Evolutionary conservation across 2,329 filamentous ascomycete species (phyloP).

Genomic region (Neobulgaria alba): DNA sequence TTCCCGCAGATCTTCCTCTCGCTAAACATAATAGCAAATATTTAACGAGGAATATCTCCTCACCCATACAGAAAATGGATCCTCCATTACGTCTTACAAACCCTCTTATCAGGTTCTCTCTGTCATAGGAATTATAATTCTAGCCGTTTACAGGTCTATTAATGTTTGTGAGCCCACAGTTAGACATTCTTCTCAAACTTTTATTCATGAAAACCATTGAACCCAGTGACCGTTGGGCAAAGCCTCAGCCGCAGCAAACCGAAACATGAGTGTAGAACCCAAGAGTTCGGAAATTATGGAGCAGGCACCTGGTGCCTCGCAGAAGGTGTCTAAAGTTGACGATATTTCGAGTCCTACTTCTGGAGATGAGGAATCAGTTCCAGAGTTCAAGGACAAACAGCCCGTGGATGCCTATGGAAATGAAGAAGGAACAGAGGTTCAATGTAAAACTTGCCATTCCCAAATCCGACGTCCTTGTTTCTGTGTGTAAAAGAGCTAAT

Average conservation of each 20-base stretch:
- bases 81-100: neutral
- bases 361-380: conserved; percentile 6
- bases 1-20: no score
- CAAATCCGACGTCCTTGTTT: neutral
- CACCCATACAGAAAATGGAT: neutral
- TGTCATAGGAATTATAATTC: neutral
- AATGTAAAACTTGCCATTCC: conserved; percentile 6
- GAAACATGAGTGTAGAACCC: neutral
- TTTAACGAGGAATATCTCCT: neutral
- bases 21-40: neutral
- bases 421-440: conserved; percentile 13
- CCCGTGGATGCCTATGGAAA: conserved; percentile 12
- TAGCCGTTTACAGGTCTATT: neutral
- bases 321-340: neutral
- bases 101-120: neutral
- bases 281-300: neutral
- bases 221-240: neutral
- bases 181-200: neutral
- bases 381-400: conserved; percentile 11
- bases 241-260: neutral
- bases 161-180: neutral
- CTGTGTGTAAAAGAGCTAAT: neutral
- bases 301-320: neutral
- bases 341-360: neutral
- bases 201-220: neutral